phyloP scores from a whole-genome alignment of 495 filamentous ascomycete genomes.

The Aspergillus egyptiacus region DNA sequence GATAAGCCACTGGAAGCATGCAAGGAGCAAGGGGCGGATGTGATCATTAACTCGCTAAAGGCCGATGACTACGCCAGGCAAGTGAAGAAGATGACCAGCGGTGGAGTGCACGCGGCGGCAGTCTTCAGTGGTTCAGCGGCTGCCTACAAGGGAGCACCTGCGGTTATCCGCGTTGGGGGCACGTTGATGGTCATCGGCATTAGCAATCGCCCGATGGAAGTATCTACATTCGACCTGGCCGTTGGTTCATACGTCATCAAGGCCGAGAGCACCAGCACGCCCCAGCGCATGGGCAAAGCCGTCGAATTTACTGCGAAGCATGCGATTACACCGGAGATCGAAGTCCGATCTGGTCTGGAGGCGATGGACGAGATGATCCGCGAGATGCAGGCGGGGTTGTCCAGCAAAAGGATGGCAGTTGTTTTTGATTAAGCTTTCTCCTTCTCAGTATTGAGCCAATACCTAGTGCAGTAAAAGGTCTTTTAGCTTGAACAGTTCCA shows the following conservation, averaged over 20 bases:
- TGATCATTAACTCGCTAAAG: conserved; percentile 5
- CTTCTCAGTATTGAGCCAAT: too few relatives aligned
- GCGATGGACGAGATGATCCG: neutral
- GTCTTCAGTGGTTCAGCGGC: conserved; percentile 13
- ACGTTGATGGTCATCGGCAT: neutral
- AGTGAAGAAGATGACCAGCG: neutral
- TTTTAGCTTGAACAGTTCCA: too few relatives aligned
- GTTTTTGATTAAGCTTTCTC: neutral
- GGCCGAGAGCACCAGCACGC: neutral
- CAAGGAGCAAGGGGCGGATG: conserved; percentile 53
- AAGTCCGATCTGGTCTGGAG: neutral
- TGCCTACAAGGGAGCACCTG: conserved; percentile 8
- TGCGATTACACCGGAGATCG: neutral
- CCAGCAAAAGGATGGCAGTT: neutral
- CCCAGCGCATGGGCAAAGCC: neutral
- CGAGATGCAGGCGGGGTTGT: neutral
- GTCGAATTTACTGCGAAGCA: neutral
- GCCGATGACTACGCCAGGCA: neutral
- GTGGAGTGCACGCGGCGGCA: conserved; percentile 12
- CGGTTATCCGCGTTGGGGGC: too few relatives aligned
- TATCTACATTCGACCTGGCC: neutral
- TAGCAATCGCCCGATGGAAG: neutral
- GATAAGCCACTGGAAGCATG: conserved; percentile 66
- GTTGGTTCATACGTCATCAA: neutral
- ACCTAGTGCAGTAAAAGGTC: too few relatives aligned